These are phyloP conservation scores for Mollisiaceae sp. DNA, from an alignment of 2,329 filamentous ascomycete genomes.

Conservation along the genomic window DNA sequence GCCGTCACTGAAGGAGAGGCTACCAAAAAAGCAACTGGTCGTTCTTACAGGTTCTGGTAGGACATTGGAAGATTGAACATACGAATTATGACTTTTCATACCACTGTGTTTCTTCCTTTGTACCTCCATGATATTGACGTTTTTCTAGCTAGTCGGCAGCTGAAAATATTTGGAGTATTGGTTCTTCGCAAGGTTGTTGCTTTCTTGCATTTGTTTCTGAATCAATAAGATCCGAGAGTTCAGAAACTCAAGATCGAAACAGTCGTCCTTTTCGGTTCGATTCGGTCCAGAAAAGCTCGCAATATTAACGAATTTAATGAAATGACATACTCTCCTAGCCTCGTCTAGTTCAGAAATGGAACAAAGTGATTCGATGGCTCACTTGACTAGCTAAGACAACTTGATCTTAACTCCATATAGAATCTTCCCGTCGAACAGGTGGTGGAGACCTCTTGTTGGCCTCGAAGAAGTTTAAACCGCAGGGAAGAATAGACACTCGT, in stretches of 20 bases:
- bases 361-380: background rate
- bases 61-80: background rate
- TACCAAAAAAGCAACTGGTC: background rate
- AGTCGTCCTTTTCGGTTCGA: too few species aligned
- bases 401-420: background rate
- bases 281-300: too few species aligned
- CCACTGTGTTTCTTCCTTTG: background rate
- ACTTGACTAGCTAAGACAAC: background rate
- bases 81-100: background rate
- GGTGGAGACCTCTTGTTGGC: background rate
- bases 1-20: background rate
- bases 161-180: too few species aligned
- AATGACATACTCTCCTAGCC: too few species aligned
- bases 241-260: too few species aligned
- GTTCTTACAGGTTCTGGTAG: constrained; percentile 5
- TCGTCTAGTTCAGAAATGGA: background rate
- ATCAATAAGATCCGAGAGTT: too few species aligned
- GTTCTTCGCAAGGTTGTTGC: too few species aligned
- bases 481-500: too few species aligned
- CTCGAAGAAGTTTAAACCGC: background rate
- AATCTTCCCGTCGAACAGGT: background rate
- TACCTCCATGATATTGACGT: background rate
- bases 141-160: background rate
- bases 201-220: too few species aligned
- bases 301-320: too few species aligned